Conservation (phyloP, 2,329 filamentous ascomycete species). For the Colletotrichum sojae region DNA sequence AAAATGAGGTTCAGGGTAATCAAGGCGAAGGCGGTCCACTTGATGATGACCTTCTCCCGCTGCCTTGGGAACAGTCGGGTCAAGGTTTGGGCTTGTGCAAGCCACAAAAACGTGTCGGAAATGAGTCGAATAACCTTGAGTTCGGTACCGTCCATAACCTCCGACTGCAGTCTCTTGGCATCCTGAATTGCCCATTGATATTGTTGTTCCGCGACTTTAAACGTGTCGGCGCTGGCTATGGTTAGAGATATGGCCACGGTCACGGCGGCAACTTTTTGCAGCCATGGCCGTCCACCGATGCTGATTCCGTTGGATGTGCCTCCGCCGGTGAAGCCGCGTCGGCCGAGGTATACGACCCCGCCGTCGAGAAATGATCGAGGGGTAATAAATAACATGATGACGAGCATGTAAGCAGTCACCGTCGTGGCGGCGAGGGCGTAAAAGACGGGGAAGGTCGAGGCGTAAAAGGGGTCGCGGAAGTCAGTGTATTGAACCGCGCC, state of each 20-base stretch:
- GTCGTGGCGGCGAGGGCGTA: conserved; percentile 95
- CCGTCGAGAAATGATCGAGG: conserved; percentile 94
- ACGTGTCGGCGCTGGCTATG: conserved; percentile 93
- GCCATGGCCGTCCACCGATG: conserved; percentile 92
- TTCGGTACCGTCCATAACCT: conserved; percentile 87
- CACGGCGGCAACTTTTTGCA: conserved; percentile 86
- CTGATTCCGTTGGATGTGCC: conserved; percentile 84
- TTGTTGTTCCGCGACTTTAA: conserved; percentile 85
- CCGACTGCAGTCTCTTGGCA: conserved; percentile 79
- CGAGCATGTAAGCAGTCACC: conserved; percentile 90
- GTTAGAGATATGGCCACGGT: conserved; percentile 88
- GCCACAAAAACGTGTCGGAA: conserved; percentile 96
- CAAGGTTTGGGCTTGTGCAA: conserved; percentile 96
- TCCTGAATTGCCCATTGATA: conserved; percentile 87
- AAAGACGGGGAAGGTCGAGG: conserved; percentile 91
- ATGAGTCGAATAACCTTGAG: conserved; percentile 93
- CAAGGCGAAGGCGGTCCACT: conserved; percentile 96
- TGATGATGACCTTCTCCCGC: conserved; percentile 97
- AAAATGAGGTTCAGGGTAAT: conserved; percentile 94
- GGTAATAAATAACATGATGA: conserved; percentile 94
- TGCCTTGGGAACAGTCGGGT: conserved; percentile 96
- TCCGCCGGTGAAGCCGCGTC: conserved; percentile 88
- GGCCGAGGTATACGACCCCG: conserved; percentile 83
- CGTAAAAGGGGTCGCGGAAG: conserved; percentile 90
- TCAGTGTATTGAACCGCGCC: conserved; percentile 65